A percentile compares a stretch with the other conserved stretches of the same genome.
These are phyloP conservation scores for Leptographium lundbergii DNA, from an alignment of 2,329 filamentous ascomycete species.

Conservation along the genomic window DNA sequence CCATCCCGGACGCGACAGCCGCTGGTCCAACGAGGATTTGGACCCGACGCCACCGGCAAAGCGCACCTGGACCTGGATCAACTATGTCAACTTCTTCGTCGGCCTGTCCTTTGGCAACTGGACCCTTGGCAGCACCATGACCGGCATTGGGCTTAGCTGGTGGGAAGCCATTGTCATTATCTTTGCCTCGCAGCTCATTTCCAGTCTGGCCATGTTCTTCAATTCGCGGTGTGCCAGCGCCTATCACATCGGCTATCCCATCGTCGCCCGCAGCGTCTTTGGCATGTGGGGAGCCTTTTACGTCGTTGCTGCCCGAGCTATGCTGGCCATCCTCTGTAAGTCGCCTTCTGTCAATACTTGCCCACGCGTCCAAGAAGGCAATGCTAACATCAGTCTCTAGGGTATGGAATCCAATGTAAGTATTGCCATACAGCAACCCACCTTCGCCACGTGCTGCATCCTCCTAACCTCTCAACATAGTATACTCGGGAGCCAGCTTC, in stretches of 20 bases:
- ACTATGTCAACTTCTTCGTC: conserved; percentile 26
- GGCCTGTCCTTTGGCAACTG: conserved; percentile 28
- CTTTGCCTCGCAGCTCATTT: conserved; percentile 28
- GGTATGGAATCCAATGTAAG: conserved; percentile 17
- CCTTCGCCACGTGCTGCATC: neutral
- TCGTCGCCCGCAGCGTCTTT: conserved; percentile 20
- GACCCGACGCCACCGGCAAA: conserved; percentile 24
- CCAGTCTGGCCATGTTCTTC: conserved; percentile 28
- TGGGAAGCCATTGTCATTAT: conserved; percentile 31
- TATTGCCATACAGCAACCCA: neutral
- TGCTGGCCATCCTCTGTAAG: conserved; percentile 21
- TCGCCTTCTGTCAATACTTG: neutral
- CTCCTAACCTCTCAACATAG: neutral
- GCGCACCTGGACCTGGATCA: conserved; percentile 26
- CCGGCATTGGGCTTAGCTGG: conserved; percentile 30
- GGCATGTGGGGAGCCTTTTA: conserved; percentile 27
- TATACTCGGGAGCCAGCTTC: conserved; percentile 12
- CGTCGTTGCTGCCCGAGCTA: conserved; percentile 24
- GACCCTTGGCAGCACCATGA: conserved; percentile 22
- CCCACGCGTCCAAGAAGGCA: neutral
- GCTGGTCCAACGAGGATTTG: conserved; percentile 17
- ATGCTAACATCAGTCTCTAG: neutral
- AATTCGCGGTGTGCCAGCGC: conserved; percentile 28
- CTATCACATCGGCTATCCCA: conserved; percentile 27
- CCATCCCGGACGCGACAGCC: conserved; percentile 1